These are phyloP conservation scores for Salvia splendens DNA, from an alignment of 257 asterid genomes.

Conservation along the genomic window DNA sequence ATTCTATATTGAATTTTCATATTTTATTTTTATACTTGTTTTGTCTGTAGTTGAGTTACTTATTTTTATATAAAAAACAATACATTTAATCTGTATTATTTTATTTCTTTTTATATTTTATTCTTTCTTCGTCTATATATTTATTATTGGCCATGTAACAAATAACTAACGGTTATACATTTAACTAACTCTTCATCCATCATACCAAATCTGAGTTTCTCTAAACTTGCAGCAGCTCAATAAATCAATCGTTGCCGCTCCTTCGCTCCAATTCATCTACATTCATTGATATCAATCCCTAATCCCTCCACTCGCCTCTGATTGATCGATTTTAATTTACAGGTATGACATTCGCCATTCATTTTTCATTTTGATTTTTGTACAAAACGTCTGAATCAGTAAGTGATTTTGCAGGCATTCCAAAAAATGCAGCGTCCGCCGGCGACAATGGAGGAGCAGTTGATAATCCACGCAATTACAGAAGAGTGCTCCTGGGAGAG, in stretches of 20 bases:
- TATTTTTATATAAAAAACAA: no score
- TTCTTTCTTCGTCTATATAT: no score
- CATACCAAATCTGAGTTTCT: conserved; percentile 24
- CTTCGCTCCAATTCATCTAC: conserved; percentile 21
- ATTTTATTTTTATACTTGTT: no score
- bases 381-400: conserved; percentile 18
- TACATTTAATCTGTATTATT: no score
- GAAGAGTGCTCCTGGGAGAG: conserved; percentile 89
- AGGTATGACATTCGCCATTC: conserved; percentile 16
- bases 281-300: conserved; percentile 29
- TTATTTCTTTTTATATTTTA: no score
- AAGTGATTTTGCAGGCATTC: conserved; percentile 32
- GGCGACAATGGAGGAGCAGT: conserved; percentile 85
- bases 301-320: conserved; percentile 36
- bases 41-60: no score
- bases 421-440: conserved; percentile 83
- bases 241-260: conserved; percentile 3
- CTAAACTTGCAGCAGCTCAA: conserved; percentile 11
- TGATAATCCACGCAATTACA: conserved; percentile 67
- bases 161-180: no score
- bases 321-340: conserved; percentile 19
- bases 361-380: conserved; percentile 1
- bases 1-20: no score
- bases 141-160: no score
- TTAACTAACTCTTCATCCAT: no score